phyloP scores from a whole-genome alignment of 2,329 filamentous ascomycete species.

The Xylariaceae sp. region DNA sequence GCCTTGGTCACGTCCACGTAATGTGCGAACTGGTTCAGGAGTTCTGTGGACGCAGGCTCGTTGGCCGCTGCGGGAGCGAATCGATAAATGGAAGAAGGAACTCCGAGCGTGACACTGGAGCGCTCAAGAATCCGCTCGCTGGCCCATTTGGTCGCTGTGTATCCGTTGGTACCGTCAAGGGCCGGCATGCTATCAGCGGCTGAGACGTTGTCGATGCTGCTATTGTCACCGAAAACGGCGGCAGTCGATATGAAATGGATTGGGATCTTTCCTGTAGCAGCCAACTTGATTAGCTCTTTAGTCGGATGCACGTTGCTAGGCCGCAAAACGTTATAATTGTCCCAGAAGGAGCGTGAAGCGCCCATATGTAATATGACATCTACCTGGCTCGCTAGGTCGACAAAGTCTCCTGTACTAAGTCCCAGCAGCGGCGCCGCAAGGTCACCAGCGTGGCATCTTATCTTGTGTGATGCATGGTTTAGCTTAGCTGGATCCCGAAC shows the following conservation, averaged over 20 bases:
- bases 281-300: conserved; percentile 34
- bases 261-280: not conserved
- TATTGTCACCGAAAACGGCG: not conserved
- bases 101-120: not conserved
- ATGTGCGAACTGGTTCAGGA: conserved; percentile 7
- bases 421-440: conserved; percentile 43
- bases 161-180: conserved; percentile 17
- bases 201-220: conserved; percentile 25
- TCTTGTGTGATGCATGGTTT: conserved; percentile 26
- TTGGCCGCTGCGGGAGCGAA: conserved; percentile 4
- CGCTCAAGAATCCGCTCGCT: conserved; percentile 35
- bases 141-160: conserved; percentile 29
- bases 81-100: conserved; percentile 17
- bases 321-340: conserved; percentile 35
- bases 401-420: conserved; percentile 37
- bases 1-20: not conserved
- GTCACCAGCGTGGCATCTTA: conserved; percentile 43
- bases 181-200: conserved; percentile 14
- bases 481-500: conserved; percentile 19
- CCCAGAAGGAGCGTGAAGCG: conserved; percentile 38
- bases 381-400: conserved; percentile 33
- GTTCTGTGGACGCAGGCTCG: not conserved
- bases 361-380: conserved; percentile 56
- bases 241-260: conserved; percentile 24
- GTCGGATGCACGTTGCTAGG: conserved; percentile 35